phyloP scores from a whole-genome alignment of 225 moss, liverwort and hornwort genomes.

The Polytrichum commune region DNA sequence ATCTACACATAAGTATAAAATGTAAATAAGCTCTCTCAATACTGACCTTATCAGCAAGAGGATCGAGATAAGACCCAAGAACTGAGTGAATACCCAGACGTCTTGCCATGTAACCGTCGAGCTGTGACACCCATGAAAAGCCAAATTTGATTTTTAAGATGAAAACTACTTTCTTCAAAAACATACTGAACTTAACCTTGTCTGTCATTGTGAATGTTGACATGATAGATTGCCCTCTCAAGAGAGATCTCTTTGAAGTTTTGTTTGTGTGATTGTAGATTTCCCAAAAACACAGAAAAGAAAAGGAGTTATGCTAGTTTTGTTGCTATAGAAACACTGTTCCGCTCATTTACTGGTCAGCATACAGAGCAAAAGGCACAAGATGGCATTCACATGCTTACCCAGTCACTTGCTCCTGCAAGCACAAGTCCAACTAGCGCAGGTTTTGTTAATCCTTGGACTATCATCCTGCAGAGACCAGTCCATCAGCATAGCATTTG shows the following conservation, averaged over 20 bases:
- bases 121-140: constrained; percentile 43
- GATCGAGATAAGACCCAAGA: constrained; percentile 95
- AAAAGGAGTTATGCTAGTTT: neutral
- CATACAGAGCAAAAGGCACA: neutral
- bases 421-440: constrained; percentile 79
- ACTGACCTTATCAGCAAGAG: constrained; percentile 92
- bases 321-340: no score
- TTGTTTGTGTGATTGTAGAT: neutral
- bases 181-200: no score
- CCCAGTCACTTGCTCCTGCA: constrained; percentile 94
- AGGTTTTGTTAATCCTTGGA: constrained; percentile 64
- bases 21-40: neutral
- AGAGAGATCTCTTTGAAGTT: neutral
- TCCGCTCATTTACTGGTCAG: no score
- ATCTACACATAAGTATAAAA: no score
- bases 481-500: no score
- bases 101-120: constrained; percentile 90
- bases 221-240: no score
- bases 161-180: constrained; percentile 6
- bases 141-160: constrained; percentile 11
- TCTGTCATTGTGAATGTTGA: no score
- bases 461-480: constrained; percentile 77
- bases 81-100: constrained; percentile 77
- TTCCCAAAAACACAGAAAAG: neutral
- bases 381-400: constrained; percentile 21